Percentiles rank a stretch among this genome's conserved stretches.
These are phyloP conservation scores for Ciborinia camelliae DNA, from an alignment of 2,329 filamentous ascomycete species.

Conservation along the genomic window DNA sequence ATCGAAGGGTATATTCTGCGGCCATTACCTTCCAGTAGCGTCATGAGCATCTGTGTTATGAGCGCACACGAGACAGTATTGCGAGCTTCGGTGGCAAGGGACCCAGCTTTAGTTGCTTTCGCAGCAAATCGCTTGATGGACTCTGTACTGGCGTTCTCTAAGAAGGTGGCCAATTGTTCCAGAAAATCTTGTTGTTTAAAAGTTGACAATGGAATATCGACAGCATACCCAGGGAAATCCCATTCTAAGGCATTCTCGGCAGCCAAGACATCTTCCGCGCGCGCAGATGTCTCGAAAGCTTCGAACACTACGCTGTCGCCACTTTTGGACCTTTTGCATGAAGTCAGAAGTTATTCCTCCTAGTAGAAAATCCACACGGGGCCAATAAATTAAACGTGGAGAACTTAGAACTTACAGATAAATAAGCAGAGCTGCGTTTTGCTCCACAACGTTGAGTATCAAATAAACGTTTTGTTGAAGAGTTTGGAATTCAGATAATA, in stretches of 20 bases:
- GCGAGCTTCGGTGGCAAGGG: conserved; percentile 49
- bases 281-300: conserved; percentile 57
- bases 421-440: conserved; percentile 48
- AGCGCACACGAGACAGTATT: conserved; percentile 56
- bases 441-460: conserved; percentile 45
- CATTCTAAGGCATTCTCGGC: conserved; percentile 51
- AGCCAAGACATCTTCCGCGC: conserved; percentile 50
- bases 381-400: not conserved
- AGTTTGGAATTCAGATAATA: conserved; percentile 35
- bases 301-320: conserved; percentile 53
- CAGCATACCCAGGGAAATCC: conserved; percentile 56
- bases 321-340: conserved; percentile 16
- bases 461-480: conserved; percentile 38
- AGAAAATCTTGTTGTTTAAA: conserved; percentile 47
- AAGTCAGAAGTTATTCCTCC: not conserved
- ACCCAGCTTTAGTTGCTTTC: conserved; percentile 49
- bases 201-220: conserved; percentile 43
- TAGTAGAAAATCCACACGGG: conserved; percentile 20
- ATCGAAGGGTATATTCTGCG: conserved; percentile 36
- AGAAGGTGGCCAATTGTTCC: conserved; percentile 47
- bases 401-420: no score
- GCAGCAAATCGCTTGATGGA: conserved; percentile 52
- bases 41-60: conserved; percentile 58
- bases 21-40: conserved; percentile 56
- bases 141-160: conserved; percentile 55